Evolutionary conservation across 805 yeast species (phyloP).

Genomic region (Wickerhamiella spandovensis): DNA sequence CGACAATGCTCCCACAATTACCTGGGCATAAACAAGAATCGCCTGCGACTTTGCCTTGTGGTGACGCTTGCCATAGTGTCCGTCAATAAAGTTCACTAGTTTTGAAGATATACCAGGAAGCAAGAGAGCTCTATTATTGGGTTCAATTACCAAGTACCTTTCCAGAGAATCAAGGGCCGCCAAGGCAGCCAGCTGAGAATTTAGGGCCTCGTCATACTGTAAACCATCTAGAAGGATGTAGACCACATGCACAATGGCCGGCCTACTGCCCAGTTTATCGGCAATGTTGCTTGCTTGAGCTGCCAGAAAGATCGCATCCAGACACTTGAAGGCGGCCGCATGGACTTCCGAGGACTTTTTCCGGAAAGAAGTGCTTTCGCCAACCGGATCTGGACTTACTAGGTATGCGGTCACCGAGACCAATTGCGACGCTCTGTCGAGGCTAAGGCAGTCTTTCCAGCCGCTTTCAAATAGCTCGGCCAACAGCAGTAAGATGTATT

Average conservation of each 20-base stretch:
- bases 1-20: conserved; percentile 2
- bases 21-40: conserved; percentile 1
- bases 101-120: conserved; percentile 13
- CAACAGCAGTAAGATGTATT: conserved; percentile 33
- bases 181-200: conserved; percentile 15
- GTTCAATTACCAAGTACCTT: background rate
- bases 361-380: conserved; percentile 9
- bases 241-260: conserved; percentile 17
- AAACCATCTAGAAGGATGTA: conserved; percentile 10
- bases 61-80: conserved; percentile 9
- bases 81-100: conserved; percentile 10
- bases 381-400: conserved; percentile 14
- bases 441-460: conserved; percentile 10
- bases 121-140: conserved; percentile 11
- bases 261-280: conserved; percentile 9
- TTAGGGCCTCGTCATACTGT: conserved; percentile 11
- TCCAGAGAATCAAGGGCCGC: conserved; percentile 9
- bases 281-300: conserved; percentile 6
- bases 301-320: conserved; percentile 15
- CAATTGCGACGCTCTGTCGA: conserved; percentile 17
- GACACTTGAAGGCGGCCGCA: conserved; percentile 19
- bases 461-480: conserved; percentile 26
- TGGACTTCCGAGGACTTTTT: conserved; percentile 13
- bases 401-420: conserved; percentile 18
- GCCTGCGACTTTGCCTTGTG: conserved; percentile 8